phyloP scores from a whole-genome alignment of 768 basidiomycete genomes.

The Harrya chromipes region DNA sequence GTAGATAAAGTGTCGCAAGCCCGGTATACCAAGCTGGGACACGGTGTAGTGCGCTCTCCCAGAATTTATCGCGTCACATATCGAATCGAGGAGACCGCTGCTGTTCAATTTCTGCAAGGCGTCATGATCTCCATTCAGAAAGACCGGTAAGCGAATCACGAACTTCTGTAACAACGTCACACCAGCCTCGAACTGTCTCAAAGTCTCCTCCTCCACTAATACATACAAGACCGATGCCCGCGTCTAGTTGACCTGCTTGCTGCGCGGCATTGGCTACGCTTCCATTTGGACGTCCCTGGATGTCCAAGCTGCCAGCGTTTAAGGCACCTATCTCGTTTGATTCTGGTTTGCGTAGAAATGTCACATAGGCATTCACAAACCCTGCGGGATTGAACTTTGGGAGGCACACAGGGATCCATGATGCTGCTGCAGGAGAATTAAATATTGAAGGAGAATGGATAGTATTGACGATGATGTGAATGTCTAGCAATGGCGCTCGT shows the following conservation, averaged over 20 bases:
- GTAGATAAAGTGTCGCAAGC: slow-evolving; percentile 92
- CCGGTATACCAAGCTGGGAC: slow-evolving; percentile 80
- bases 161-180: slow-evolving; percentile 62
- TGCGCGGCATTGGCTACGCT: not conserved
- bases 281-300: slow-evolving; percentile 3
- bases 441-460: slow-evolving; percentile 77
- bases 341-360: slow-evolving; percentile 53
- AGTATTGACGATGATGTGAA: slow-evolving; percentile 91
- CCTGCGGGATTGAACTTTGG: slow-evolving; percentile 89
- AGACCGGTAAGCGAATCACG: slow-evolving; percentile 7
- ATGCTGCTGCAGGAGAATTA: slow-evolving; percentile 76
- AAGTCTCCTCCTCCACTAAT: slow-evolving; percentile 84
- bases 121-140: not conserved
- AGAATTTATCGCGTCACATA: slow-evolving; percentile 45
- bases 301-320: not conserved
- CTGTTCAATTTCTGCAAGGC: slow-evolving; percentile 55
- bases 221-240: slow-evolving; percentile 66
- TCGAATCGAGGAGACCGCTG: slow-evolving; percentile 53
- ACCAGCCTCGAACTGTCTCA: slow-evolving; percentile 77
- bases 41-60: slow-evolving; percentile 62
- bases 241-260: slow-evolving; percentile 22
- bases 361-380: slow-evolving; percentile 90
- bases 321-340: slow-evolving; percentile 5
- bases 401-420: slow-evolving; percentile 94
- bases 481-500: slow-evolving; percentile 44